Percentiles rank a stretch among this genome's conserved stretches.
These are phyloP conservation scores for Trichoderma guizhouense DNA, from an alignment of 2,329 filamentous ascomycete genomes.

Conservation along the genomic window DNA sequence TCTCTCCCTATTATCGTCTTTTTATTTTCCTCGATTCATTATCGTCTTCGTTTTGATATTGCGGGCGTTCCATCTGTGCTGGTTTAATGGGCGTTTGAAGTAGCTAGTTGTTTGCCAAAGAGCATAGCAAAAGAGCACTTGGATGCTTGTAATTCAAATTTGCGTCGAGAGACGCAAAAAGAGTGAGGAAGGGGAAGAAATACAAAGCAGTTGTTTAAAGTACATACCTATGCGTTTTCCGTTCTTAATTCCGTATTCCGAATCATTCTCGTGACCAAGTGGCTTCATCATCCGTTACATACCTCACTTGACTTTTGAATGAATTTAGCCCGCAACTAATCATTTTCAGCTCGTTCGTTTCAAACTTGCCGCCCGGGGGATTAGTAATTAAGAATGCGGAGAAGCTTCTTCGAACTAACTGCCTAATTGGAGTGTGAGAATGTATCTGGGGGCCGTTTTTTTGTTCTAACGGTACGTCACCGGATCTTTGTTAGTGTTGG, in stretches of 20 bases:
- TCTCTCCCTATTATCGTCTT: not conserved
- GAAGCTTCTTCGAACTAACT: not conserved
- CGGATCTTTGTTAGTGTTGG: not conserved
- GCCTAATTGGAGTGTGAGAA: not conserved
- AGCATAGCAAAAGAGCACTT: not conserved
- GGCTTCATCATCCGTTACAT: not conserved
- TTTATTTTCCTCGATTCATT: not conserved
- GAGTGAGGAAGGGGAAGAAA: not conserved
- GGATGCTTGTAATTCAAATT: not conserved
- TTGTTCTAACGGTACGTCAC: not conserved
- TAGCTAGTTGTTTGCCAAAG: not conserved
- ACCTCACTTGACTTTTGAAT: not conserved
- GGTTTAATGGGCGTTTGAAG: conserved; percentile 7
- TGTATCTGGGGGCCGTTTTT: not conserved
- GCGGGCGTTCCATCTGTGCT: not conserved
- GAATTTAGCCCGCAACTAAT: not conserved
- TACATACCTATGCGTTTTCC: not conserved
- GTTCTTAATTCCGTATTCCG: not conserved
- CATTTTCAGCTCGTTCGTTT: not conserved
- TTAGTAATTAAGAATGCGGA: not conserved
- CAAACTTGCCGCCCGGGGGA: not conserved
- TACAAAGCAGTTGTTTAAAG: not conserved
- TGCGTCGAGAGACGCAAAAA: not conserved
- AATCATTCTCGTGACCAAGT: not conserved
- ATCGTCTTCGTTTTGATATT: not conserved